A percentile compares a stretch with the other conserved stretches of the same genome.
Evolutionary conservation across 169 alveolate genomes (phyloP).

Genomic region (Theileria annulata): DNA sequence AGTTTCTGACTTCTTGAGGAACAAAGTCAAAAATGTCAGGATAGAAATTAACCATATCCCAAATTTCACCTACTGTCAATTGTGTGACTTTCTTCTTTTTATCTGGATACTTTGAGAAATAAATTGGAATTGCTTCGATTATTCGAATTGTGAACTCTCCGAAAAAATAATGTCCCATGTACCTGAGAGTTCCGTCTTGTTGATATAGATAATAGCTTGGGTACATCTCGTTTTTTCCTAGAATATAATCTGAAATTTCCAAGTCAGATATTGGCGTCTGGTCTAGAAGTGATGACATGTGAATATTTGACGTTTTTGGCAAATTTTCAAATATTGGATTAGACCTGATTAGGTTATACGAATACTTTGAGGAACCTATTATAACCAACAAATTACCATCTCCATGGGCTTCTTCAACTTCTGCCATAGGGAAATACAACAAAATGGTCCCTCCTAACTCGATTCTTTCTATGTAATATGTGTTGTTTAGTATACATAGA

Average conservation of each 20-base stretch:
- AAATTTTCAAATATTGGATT: constrained; percentile 18
- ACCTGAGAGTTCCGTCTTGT: not conserved
- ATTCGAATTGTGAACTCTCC: constrained; percentile 20
- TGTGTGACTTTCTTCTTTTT: not conserved
- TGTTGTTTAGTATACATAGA: constrained; percentile 16
- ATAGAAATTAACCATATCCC: constrained; percentile 15
- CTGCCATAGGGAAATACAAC: not conserved
- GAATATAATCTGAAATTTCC: constrained; percentile 21
- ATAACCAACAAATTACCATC: constrained; percentile 14
- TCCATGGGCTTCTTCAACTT: not conserved
- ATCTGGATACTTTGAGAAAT: constrained; percentile 1
- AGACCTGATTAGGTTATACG: constrained; percentile 13
- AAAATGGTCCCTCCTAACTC: constrained; percentile 37
- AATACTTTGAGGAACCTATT: constrained; percentile 22
- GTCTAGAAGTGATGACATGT: constrained; percentile 10
- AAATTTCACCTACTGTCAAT: constrained; percentile 4
- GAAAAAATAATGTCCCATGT: constrained; percentile 3
- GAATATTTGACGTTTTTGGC: not conserved
- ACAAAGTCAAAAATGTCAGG: constrained; percentile 23
- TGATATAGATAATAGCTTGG: constrained; percentile 23
- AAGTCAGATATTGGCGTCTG: constrained; percentile 26
- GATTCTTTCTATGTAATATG: constrained; percentile 23
- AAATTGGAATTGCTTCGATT: constrained; percentile 11
- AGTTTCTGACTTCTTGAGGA: not conserved
- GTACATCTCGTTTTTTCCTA: not conserved